A percentile compares a stretch with the other conserved stretches of the same genome.
Conservation (phyloP, 495 filamentous ascomycete genomes). For the Aspergillus asperescens region DNA sequence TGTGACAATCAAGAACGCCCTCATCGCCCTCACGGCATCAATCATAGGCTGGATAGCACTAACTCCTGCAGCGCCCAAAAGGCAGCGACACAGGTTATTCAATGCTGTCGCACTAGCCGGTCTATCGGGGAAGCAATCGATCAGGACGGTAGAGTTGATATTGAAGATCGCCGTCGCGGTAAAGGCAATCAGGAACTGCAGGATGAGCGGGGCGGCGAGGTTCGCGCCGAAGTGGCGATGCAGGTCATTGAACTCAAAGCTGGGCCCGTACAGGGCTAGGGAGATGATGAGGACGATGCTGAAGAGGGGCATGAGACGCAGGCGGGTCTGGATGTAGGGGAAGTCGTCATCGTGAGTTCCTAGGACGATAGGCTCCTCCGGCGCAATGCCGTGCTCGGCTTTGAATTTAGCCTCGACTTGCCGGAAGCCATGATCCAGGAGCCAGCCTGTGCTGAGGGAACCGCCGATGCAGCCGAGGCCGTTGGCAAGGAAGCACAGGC, state of each 20-base stretch:
- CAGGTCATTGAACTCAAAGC: conserved; percentile 20
- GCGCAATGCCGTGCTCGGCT: not conserved
- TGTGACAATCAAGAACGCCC: conserved; percentile 57
- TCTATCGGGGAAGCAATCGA: conserved; percentile 58
- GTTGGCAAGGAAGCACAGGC: conserved; percentile 41
- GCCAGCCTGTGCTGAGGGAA: conserved; percentile 18
- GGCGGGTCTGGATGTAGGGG: conserved; percentile 17
- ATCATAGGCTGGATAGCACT: conserved; percentile 60
- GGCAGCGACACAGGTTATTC: conserved; percentile 64
- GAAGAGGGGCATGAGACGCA: conserved; percentile 19
- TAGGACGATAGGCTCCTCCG: conserved; percentile 4
- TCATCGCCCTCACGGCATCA: conserved; percentile 52
- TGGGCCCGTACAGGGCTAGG: conserved; percentile 19
- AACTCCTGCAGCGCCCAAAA: conserved; percentile 61
- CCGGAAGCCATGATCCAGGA: conserved; percentile 17
- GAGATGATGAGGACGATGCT: conserved; percentile 12
- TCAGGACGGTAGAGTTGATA: conserved; percentile 54
- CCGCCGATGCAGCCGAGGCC: conserved; percentile 26
- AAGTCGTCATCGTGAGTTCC: conserved; percentile 6
- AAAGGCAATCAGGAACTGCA: conserved; percentile 50
- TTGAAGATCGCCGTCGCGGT: conserved; percentile 46
- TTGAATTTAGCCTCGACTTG: conserved; percentile 8
- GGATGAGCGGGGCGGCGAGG: conserved; percentile 50
- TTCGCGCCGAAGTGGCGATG: conserved; percentile 24
- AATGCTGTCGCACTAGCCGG: conserved; percentile 65